Evolutionary conservation across 2,329 filamentous ascomycete genomes (phyloP), one percentile per base, ranked within the genome.

Genomic region (Colletotrichum gloeosporioides): DNA sequence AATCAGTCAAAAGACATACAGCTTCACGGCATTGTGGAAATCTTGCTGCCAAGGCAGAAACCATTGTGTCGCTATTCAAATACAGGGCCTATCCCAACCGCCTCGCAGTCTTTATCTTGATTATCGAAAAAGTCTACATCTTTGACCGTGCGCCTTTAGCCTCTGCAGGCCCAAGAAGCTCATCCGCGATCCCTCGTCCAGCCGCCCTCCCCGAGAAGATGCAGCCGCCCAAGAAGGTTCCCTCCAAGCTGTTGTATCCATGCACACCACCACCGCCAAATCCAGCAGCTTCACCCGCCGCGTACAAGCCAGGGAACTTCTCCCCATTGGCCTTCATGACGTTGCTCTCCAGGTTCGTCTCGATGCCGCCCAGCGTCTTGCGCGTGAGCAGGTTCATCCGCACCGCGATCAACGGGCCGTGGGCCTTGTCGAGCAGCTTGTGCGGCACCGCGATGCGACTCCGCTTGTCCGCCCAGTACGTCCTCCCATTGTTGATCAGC

Each of bases 221-320:
- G 75, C 91, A 93, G 1, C 91, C 91, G 16, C 91, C 91, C 6
- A 93, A 79, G 79, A 93, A 93, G 0, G 91, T 92, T 1, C 91
- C 91, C 81, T 93, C 91, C 44, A 93, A 87, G 2, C 91, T 89
- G 78, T 86, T 91, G 79, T 93, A 92, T 0, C 91, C 91, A 78
- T 93, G 91, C 1, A 92, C 89, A 18, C 91, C 91, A 3, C 91
- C 91, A 3, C 91, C 91, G 0, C 91, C 91, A 73, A 93, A 93
- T 0, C 91, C 91, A 0, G 91, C 90, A 2, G 85, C 90, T 80
- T 93, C 91, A 8, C 91, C 91, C 0, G 91, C 91, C 1, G 91
- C 90, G 71, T 92, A 93, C 16, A 93, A 79, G 0, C 90, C 90
- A 0, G 88, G 85, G 79, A 92, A 92, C 9, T 80, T 82, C 12